Conservation (phyloP, 1,284 basidiomycete genomes). For the Moesziomyces globuligerus region DNA sequence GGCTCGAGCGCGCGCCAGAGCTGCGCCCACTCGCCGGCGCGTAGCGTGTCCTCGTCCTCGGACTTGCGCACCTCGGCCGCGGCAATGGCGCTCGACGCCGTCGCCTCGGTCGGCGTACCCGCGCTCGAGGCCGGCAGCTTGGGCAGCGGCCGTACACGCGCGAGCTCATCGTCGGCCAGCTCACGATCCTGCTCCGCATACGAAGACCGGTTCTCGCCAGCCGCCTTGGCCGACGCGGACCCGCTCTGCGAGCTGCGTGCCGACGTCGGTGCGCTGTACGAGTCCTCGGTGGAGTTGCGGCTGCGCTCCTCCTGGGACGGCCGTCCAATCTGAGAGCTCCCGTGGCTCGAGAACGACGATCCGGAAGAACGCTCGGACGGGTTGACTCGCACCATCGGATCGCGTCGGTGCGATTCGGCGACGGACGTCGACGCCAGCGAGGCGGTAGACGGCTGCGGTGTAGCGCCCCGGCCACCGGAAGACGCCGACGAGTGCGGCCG, state of each 20-base stretch:
- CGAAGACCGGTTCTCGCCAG: constrained; percentile 16
- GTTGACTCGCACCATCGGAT: constrained; percentile 24
- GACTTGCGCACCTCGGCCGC: constrained; percentile 21
- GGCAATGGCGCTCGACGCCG: constrained; percentile 1
- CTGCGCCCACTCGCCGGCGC: constrained; percentile 50
- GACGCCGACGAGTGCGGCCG: constrained; percentile 19
- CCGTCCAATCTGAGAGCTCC: constrained; percentile 23
- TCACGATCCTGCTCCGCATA: constrained; percentile 34
- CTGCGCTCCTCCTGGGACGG: constrained; percentile 34
- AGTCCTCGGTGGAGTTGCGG: constrained; percentile 43
- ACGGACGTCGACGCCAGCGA: constrained; percentile 1
- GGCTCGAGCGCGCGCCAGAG: constrained; percentile 35
- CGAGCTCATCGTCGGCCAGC: constrained; percentile 51
- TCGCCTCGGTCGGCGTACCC: constrained; percentile 21
- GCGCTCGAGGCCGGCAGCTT: constrained; percentile 34
- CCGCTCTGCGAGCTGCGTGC: constrained; percentile 59
- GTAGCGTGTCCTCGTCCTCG: constrained; percentile 54
- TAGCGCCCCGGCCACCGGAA: constrained; percentile 11
- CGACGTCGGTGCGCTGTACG: constrained; percentile 57
- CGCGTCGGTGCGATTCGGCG: constrained; percentile 24
- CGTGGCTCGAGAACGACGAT: constrained; percentile 53
- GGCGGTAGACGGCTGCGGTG: constrained; percentile 7
- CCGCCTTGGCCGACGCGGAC: constrained; percentile 18
- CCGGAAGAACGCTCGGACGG: constrained; percentile 58
- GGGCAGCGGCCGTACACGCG: constrained; percentile 53